Base-by-base conservation (phyloP, 495 filamentous ascomycete genomes). In the Ramalina peruviana region DNA sequence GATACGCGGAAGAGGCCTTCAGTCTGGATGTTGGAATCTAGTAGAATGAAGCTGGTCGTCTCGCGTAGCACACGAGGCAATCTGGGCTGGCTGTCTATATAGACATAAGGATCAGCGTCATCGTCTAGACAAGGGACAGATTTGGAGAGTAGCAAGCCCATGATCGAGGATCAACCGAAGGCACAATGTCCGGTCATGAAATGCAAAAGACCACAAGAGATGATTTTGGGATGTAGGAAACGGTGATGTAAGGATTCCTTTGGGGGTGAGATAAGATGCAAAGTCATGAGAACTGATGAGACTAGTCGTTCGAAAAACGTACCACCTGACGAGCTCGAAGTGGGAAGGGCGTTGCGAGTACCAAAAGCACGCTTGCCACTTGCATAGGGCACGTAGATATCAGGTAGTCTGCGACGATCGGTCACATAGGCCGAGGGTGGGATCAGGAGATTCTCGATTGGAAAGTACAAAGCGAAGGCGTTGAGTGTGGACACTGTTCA, bases 1-100 rank as follows among this genome's bases (percentile, higher is more conserved):
- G 69, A 67, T 19, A 78, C 62, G 11, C 74, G 61, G 58, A 78
- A 78, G 13, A 78, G 54, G 0, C 74, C 74, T 60, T 78, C 69
- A 5, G 61, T 63, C 26, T 58, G 57, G 23, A 75, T 57, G 36
- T 70, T 71, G 3, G 56, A 26, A 16, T 65, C 62, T 38, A 69
- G 53, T 21, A 74, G 56, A 21, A 78, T n/a, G 49, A 78, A 78
- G 37, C 58, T 64, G 3, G 71, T 69, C 23, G 74, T 65, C 50
- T 78, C 74, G 40, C 71, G 56, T 30, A 78, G 61, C 17, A 78
- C 66, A 26, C 70, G 58, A 6, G 74, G 75, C 20, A 78, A 55
- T 43, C 68, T 65, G 17, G 65, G 60, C 47, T 60, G 55, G 15
- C 69, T 67, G 45, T 65, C 54, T 25, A 54, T 58, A 19, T 60